Base-by-base conservation (phyloP, 2,329 filamentous ascomycete species). In the Capronia epimyces region DNA sequence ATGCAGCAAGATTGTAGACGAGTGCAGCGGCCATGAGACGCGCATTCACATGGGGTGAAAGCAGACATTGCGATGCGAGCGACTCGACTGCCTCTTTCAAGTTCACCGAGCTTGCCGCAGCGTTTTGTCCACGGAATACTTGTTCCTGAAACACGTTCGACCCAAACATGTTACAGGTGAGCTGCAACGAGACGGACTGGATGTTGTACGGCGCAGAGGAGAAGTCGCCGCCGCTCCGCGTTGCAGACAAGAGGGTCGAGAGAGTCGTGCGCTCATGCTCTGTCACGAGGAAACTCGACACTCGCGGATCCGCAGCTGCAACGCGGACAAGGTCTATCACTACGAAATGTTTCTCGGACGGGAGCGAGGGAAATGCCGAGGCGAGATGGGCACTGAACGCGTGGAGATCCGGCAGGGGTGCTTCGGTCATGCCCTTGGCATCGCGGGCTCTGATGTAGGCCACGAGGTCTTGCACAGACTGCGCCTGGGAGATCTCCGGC, bases 291-390 rank as follows among this genome's bases (percentile, higher is more conserved):
- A 82, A 94, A 15, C 86, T 86, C 54, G 86, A 88, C 13, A 95
- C 75, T 32, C 90, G 81, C 0, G 84, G 75, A 62, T 97, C 91
- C 10, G 83, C 75, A 50, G 95, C 79, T 0, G 86, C 80, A 56
- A 87, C 80, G 18, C 93, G 80, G 44, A 95, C 78, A 1, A 98
- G 77, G 64, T 97, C 93, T n/a, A 95, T 77, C 0, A 90, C 74
- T 1, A 89, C 80, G 64, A 97, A 97, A 37, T 89, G 76, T 1
- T 77, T 71, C 12, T 87, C 85, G 0, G 72, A 65, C 0, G 86
- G 78, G 1, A 94, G 69, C 0, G 72, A 69, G 0, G 68, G 63
- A 2, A 82, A 74, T 1, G 78, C 77, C 1, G 72, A 69, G 27
- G 73, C 75, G 4, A 95, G 53, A 58, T 86, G 83, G 0, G 63